Percentiles rank a stretch among this genome's conserved stretches.
Conservation (phyloP, 441 rosid genomes). For the Populus trichocarpa region DNA sequence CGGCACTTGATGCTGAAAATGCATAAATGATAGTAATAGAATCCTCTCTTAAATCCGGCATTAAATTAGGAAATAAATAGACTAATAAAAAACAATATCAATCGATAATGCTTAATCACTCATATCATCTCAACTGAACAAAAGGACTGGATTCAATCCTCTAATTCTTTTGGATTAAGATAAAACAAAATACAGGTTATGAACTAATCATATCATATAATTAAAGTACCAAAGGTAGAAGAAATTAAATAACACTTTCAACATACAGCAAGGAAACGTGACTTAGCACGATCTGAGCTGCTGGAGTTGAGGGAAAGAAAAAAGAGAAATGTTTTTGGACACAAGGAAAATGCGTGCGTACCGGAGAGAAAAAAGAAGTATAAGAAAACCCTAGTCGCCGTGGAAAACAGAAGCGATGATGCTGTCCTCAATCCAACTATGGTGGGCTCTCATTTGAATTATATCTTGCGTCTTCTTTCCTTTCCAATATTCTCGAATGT, state of each 20-base stretch:
- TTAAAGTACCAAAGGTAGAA: neutral
- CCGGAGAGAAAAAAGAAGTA: constrained; percentile 11
- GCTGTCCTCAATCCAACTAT: neutral
- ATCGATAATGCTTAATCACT: neutral
- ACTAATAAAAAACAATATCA: neutral
- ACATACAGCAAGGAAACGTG: neutral
- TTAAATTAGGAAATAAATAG: neutral
- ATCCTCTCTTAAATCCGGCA: neutral
- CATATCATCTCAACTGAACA: neutral
- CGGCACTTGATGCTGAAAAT: neutral
- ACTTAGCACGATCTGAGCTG: neutral
- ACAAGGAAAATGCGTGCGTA: neutral
- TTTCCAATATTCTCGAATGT: constrained; percentile 9
- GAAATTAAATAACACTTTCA: neutral
- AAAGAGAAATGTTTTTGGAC: neutral
- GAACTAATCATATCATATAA: neutral
- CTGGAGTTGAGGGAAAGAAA: neutral
- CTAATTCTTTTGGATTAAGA: neutral
- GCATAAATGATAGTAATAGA: neutral
- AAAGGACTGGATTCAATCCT: neutral
- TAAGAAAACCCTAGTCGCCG: constrained; percentile 9
- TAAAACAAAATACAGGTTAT: neutral
- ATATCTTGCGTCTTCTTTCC: neutral
- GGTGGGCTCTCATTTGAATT: neutral
- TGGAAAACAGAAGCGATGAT: neutral